Evolutionary conservation across 2,329 filamentous ascomycete genomes (phyloP).

Genomic region (Chrysosporium keratinophilum): DNA sequence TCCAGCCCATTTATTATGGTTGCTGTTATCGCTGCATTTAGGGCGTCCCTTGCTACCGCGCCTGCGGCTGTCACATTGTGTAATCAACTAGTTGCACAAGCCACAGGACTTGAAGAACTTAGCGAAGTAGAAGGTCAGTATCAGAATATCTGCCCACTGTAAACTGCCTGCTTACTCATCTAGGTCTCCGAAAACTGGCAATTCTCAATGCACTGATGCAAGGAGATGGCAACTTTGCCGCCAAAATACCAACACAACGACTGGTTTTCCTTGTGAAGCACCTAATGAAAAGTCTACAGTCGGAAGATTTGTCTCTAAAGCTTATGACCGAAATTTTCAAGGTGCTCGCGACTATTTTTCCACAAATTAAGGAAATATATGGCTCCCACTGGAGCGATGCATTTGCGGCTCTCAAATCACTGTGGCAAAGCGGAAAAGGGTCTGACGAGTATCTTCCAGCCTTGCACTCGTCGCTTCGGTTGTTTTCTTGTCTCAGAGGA

Average conservation of each 20-base stretch:
- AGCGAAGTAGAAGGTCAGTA: slow-evolving; percentile 34
- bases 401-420: slow-evolving; percentile 47
- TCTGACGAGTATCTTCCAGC: slow-evolving; percentile 49
- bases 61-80: slow-evolving; percentile 43
- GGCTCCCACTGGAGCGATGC: slow-evolving; percentile 73
- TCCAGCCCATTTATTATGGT: slow-evolving; percentile 39
- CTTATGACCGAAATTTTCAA: slow-evolving; percentile 34
- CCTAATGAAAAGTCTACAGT: slow-evolving; percentile 60
- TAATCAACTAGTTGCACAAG: slow-evolving; percentile 51
- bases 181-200: slow-evolving; percentile 42
- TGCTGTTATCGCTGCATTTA: slow-evolving; percentile 41
- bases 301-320: slow-evolving; percentile 41
- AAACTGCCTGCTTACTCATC: slow-evolving; percentile 14
- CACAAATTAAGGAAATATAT: slow-evolving; percentile 69
- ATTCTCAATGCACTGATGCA: slow-evolving; percentile 46
- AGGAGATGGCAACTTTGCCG: slow-evolving; percentile 39
- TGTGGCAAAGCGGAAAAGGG: slow-evolving; percentile 45
- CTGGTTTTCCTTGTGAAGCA: slow-evolving; percentile 75
- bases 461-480: slow-evolving; percentile 60
- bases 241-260: slow-evolving; percentile 47
- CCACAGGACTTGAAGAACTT: slow-evolving; percentile 45
- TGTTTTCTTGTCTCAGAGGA: slow-evolving; percentile 54
- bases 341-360: slow-evolving; percentile 50
- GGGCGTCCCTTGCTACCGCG: slow-evolving; percentile 40
- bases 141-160: not conserved